Evolutionary conservation across 371 early-diverging fungal species (phyloP).

Genomic region (Furculomyces boomerangus): DNA sequence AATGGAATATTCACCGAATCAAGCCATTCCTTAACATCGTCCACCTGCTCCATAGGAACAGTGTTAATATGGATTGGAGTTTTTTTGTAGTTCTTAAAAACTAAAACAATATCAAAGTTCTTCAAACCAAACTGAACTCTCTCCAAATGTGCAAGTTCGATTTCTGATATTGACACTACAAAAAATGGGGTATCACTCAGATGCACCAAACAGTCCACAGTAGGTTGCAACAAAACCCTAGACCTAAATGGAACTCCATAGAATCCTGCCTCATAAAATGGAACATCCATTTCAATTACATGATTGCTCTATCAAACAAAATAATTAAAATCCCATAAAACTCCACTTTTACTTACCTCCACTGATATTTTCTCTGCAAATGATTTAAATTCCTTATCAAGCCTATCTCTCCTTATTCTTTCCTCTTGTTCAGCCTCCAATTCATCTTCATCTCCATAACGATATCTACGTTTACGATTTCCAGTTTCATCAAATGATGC

Average conservation of each 20-base stretch:
- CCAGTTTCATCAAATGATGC: conserved; percentile 95
- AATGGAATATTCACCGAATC: conserved; percentile 93
- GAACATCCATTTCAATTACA: conserved; percentile 82
- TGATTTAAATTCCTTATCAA: conserved; percentile 88
- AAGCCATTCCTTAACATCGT: conserved; percentile 96
- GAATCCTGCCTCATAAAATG: conserved; percentile 90
- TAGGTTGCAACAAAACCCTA: conserved; percentile 90
- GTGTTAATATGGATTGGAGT: conserved; percentile 92
- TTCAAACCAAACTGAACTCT: conserved; percentile 96
- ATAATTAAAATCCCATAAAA: neutral
- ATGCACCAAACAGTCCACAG: conserved; percentile 94
- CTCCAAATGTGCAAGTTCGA: conserved; percentile 97
- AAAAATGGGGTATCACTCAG: conserved; percentile 94
- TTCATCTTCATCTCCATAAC: conserved; percentile 95
- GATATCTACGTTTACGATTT: conserved; percentile 75
- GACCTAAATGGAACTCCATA: conserved; percentile 92
- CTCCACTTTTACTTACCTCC: conserved; percentile 5
- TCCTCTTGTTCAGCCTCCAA: conserved; percentile 90
- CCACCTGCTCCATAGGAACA: conserved; percentile 86
- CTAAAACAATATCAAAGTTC: conserved; percentile 98
- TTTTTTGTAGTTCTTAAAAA: conserved; percentile 87
- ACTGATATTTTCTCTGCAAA: conserved; percentile 89
- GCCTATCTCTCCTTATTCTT: conserved; percentile 56
- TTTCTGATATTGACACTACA: conserved; percentile 83
- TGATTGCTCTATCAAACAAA: conserved; percentile 36